Evolutionary conservation across 2,329 filamentous ascomycete genomes (phyloP).

Genomic region (Aspergillus sp.): DNA sequence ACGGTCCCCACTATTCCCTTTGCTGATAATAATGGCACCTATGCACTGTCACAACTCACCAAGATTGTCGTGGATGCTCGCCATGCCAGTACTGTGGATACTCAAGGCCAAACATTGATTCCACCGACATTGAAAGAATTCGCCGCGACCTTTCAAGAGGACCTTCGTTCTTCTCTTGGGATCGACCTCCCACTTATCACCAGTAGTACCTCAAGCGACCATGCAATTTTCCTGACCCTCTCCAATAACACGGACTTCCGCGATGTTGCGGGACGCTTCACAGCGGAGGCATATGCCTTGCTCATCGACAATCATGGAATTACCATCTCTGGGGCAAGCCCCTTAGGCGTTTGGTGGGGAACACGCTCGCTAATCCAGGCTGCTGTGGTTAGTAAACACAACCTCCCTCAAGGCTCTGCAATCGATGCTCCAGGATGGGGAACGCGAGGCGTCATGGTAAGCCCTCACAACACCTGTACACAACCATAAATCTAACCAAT

Average conservation of each 20-base stretch:
- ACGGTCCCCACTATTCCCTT: background rate
- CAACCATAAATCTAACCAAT: conserved; percentile 28
- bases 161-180: conserved; percentile 28
- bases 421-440: conserved; percentile 55
- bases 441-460: conserved; percentile 48
- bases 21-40: background rate
- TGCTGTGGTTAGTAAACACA: conserved; percentile 39
- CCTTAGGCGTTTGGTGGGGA: conserved; percentile 58
- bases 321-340: conserved; percentile 53
- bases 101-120: conserved; percentile 53
- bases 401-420: conserved; percentile 46
- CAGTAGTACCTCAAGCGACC: conserved; percentile 18
- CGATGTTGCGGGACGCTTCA: conserved; percentile 50
- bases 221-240: conserved; percentile 52
- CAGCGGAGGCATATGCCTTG: conserved; percentile 55
- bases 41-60: background rate
- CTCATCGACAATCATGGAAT: conserved; percentile 45
- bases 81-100: conserved; percentile 47
- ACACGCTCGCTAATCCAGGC: conserved; percentile 56
- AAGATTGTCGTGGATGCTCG: conserved; percentile 40
- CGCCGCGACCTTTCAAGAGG: conserved; percentile 48
- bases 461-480: background rate
- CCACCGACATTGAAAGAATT: conserved; percentile 55
- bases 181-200: conserved; percentile 26
- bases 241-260: conserved; percentile 44